Base-by-base conservation (phyloP, 441 rosid species). In the Codiaeum variegatum region DNA sequence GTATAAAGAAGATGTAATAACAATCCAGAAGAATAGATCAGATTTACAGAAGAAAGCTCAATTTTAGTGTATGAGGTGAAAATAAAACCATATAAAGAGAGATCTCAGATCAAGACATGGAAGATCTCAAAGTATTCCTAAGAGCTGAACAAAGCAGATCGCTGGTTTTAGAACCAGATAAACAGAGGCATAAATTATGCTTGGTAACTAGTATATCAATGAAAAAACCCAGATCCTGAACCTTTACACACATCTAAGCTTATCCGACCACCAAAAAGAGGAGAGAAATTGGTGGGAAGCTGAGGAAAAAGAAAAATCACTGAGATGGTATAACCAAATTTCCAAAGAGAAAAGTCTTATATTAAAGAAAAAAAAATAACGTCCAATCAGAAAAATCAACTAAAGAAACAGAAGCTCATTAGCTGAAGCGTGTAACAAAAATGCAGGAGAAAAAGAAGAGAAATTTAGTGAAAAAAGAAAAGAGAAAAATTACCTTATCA, bases 401-500 rank as follows among this genome's bases (percentile, higher is more conserved):
- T 26, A 18, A 52, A 12, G 21, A 52, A 19, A 46, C 56, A n/a
- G 21, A 19, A 52, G 1, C 10, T 3, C 8, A 52, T 5, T 52
- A 5, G 56, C 21, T 19, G 5, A n/a, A 29, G 24, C 29, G 1
- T 13, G 31, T 4, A 3, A 4, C 23, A 13, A 69, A 58, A 46
- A 74, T 58, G 66, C 11, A 52, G 34, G 38, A 61, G 26, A 23
- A 16, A 5, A 9, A 61, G 7, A 21, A 9, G 1, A 15, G 6
- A 46, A 21, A n/a, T 36, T 49, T 51, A 26, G 11, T 0, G 3
- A 16, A 46, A 36, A 46, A 26, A 46, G 3, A 67, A 60, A 24
- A 52, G 55, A 73, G 67, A 70, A 24, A 65, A 62, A 73, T 60
- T 84, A 89, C 93, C 92, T 86, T 89, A 79, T 91, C 88, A 68